These are phyloP conservation scores for Mycena galericulata DNA, from an alignment of 768 basidiomycete genomes.

Conservation along the genomic window DNA sequence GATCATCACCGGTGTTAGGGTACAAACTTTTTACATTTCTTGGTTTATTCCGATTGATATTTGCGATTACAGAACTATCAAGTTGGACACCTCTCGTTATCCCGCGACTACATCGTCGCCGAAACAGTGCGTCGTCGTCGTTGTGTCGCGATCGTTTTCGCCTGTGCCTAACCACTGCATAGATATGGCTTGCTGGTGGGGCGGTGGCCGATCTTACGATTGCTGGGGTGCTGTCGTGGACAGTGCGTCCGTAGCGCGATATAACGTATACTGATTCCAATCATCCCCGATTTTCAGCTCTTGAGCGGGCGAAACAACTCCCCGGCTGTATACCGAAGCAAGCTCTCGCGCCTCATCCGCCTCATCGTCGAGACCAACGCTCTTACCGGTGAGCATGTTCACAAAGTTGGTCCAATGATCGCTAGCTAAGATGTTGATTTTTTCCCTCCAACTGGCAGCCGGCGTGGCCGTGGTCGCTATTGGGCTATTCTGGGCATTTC, in stretches of 20 bases:
- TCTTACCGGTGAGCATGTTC: slow-evolving; percentile 26
- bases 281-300: slow-evolving; percentile 13
- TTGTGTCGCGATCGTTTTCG: slow-evolving; percentile 10
- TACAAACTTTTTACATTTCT: slow-evolving; percentile 1
- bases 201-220: slow-evolving; percentile 31
- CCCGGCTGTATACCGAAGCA: slow-evolving; percentile 1
- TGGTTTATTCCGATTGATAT: slow-evolving; percentile 5
- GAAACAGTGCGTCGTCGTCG: slow-evolving; percentile 23
- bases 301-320: slow-evolving; percentile 2
- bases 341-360: slow-evolving; percentile 27
- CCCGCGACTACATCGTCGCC: slow-evolving; percentile 21
- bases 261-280: neutral
- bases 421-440: neutral
- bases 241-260: slow-evolving; percentile 20
- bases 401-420: neutral
- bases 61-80: slow-evolving; percentile 19
- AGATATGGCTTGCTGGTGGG: slow-evolving; percentile 32
- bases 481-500: slow-evolving; percentile 24
- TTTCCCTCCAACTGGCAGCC: slow-evolving; percentile 17
- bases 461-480: slow-evolving; percentile 26
- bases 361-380: slow-evolving; percentile 35
- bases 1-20: slow-evolving; percentile 25
- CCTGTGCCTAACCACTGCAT: neutral
- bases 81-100: slow-evolving; percentile 24
- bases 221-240: slow-evolving; percentile 28